These are phyloP conservation scores for Nemania sp. DNA, from an alignment of 2,329 filamentous ascomycete species.

Conservation along the genomic window DNA sequence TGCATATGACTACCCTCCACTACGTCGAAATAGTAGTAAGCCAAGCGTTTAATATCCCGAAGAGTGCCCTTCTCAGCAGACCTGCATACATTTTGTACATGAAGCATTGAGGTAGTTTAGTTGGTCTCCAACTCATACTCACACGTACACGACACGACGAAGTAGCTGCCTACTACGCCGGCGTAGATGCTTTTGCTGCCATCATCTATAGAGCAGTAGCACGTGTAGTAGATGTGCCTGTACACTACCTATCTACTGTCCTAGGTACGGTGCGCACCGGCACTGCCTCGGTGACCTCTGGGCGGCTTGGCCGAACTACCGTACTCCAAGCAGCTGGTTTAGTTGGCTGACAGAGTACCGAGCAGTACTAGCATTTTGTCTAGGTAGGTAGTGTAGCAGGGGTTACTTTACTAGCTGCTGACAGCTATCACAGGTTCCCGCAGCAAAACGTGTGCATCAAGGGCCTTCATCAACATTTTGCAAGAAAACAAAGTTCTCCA, in stretches of 20 bases:
- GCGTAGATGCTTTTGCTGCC: too few relatives aligned
- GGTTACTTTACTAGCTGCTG: constrained; percentile 3
- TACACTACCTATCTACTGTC: background rate
- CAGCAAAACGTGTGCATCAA: constrained; percentile 21
- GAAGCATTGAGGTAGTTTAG: too few relatives aligned
- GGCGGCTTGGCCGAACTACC: background rate
- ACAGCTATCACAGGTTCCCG: constrained; percentile 18
- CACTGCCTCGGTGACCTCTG: background rate
- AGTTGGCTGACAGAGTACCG: background rate
- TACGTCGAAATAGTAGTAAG: background rate
- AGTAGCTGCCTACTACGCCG: too few relatives aligned
- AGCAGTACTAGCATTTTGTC: too few relatives aligned
- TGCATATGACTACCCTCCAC: background rate
- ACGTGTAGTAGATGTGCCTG: background rate
- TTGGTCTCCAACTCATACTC: too few relatives aligned
- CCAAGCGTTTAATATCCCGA: too few relatives aligned
- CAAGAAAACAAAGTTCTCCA: background rate
- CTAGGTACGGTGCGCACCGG: background rate
- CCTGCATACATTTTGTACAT: too few relatives aligned
- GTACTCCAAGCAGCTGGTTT: background rate
- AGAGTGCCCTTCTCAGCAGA: too few relatives aligned
- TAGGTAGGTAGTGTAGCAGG: background rate
- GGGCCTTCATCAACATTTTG: background rate
- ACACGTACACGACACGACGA: too few relatives aligned
- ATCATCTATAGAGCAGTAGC: too few relatives aligned